phyloP scores from a whole-genome alignment of 768 basidiomycete genomes.

The Mycena crocata region DNA sequence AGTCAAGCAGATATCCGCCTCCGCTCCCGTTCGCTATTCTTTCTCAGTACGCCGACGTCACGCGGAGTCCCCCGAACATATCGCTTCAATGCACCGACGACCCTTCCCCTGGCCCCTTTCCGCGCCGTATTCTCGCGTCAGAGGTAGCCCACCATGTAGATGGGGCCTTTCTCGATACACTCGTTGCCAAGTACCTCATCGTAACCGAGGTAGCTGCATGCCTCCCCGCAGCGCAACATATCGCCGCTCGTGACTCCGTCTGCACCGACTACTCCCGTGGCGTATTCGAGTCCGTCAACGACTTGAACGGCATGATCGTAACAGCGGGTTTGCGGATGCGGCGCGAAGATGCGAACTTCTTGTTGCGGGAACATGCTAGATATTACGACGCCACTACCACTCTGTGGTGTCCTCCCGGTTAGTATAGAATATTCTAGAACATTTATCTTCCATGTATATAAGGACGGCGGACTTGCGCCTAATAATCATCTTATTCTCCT shows the following conservation, averaged over 20 bases:
- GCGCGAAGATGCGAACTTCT: no score
- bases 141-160: background rate
- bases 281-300: background rate
- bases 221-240: background rate
- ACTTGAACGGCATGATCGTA: background rate
- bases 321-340: background rate
- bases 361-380: no score
- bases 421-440: no score
- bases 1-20: background rate
- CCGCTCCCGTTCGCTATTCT: background rate
- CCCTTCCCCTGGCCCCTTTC: background rate
- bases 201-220: background rate
- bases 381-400: no score
- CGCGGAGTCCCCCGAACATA: background rate
- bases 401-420: no score
- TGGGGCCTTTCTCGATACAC: background rate
- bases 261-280: background rate
- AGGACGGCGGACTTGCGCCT: no score
- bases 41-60: background rate
- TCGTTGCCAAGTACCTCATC: background rate
- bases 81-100: background rate
- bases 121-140: background rate
- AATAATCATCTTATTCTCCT: no score
- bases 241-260: background rate
- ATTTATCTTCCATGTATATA: no score